Base-by-base conservation (phyloP, 2,329 filamentous ascomycete genomes). In the Pseudogymnoascus pannorum region DNA sequence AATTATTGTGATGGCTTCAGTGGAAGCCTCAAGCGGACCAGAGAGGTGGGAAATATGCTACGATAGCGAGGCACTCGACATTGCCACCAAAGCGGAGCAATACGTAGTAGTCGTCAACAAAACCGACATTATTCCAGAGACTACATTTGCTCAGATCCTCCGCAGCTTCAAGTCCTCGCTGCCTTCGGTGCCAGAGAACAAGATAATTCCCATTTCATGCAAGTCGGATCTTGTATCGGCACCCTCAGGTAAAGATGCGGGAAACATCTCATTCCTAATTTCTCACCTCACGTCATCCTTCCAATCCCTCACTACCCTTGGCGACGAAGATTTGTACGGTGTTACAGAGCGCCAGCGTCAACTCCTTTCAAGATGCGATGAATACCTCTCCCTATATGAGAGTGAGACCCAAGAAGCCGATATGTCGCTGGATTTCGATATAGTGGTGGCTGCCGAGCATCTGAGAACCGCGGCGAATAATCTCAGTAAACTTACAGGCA, bases 401-500 rank as follows among this genome's bases (percentile, higher is more conserved):
- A 74, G 71, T 8, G 84, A 87, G 69, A 83, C 86, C 12, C 70
- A 72, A 54, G 67, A 69, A 6, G 66, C 65, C 22, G 59, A 68
- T 2, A 58, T 64, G 31, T 70, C 71, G 3, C 67, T 69, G 9
- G 87, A 89, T 33, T 78, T 88, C 6, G 94, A 97, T 71, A 87
- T 96, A 57, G 93, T 97, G 5, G 81, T 96, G 24, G 92, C 92
- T 9, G 94, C 94, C 0, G 94, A 99, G 74, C 86, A 92, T 71
- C 79, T 99, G 61, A 87, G 94, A 44, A 85, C 84, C 66, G 92
- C 92, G 11, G 92, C 91, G 0, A 84, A 87, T 59, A 87, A 85
- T 65, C 79, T 97, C n/a, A 88, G 91, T 1, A 85, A 86, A 62
- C 96, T 97, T 68, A 97, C 92, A 1, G 94, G 94, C 0, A 85